These are phyloP conservation scores for Dinochytrium kinnereticum DNA, from an alignment of 371 early-diverging fungal genomes.

Conservation along the genomic window DNA sequence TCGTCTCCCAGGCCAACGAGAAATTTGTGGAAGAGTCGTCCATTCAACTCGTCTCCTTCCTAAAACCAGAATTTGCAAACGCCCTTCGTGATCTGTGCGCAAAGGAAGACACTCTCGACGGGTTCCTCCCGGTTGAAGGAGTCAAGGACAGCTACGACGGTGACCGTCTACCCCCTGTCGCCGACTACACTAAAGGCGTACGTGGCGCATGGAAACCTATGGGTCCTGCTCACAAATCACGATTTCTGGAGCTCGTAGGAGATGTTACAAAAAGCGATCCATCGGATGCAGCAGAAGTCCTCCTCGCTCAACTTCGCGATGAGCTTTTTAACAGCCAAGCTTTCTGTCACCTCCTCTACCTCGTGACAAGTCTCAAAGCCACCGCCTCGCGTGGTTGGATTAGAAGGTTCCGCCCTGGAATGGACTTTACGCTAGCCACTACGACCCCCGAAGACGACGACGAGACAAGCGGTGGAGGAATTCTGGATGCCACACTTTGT, in stretches of 20 bases:
- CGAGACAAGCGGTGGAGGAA: background rate
- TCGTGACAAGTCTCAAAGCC: slow-evolving; percentile 36
- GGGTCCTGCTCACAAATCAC: slow-evolving; percentile 67
- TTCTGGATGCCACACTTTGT: slow-evolving; percentile 65
- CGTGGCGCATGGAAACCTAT: slow-evolving; percentile 56
- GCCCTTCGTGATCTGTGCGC: slow-evolving; percentile 45
- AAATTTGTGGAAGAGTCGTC: slow-evolving; percentile 70
- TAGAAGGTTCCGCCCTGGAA: slow-evolving; percentile 71
- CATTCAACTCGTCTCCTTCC: slow-evolving; percentile 68
- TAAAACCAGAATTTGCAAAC: slow-evolving; percentile 52
- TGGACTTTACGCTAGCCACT: slow-evolving; percentile 75
- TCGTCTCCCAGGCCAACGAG: slow-evolving; percentile 60
- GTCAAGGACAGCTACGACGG: background rate
- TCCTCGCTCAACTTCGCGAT: slow-evolving; percentile 23
- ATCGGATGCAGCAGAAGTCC: slow-evolving; percentile 1
- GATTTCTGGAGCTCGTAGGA: slow-evolving; percentile 54
- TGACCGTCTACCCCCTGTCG: slow-evolving; percentile 37
- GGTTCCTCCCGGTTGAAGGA: no score
- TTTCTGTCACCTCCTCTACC: slow-evolving; percentile 33
- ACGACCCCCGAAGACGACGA: slow-evolving; percentile 15
- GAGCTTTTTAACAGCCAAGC: slow-evolving; percentile 34
- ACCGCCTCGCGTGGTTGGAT: slow-evolving; percentile 29
- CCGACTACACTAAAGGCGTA: slow-evolving; percentile 64
- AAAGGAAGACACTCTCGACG: slow-evolving; percentile 46
- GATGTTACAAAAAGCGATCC: background rate